A percentile compares a stretch with the other conserved stretches of the same genome.
Conservation (phyloP, 331 rosid genomes). For the Cydonia oblonga region DNA sequence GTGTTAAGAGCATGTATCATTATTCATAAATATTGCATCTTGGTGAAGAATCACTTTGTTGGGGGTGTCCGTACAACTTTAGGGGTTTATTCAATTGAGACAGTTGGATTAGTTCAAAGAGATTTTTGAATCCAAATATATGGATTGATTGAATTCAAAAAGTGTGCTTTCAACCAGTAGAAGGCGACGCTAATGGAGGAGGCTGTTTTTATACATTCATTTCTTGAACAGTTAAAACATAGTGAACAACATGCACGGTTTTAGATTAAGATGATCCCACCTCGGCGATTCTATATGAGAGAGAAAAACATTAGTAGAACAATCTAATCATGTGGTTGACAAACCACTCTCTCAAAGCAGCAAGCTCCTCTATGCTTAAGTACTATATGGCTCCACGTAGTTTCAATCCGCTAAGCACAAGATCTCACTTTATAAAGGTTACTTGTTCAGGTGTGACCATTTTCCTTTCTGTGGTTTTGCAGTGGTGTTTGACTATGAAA, state of each 20-base stretch:
- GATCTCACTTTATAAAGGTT: slow-evolving; percentile 1
- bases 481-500: slow-evolving; percentile 53
- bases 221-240: background rate
- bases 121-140: too few species aligned
- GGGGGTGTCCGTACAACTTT: slow-evolving; percentile 8
- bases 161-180: background rate
- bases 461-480: slow-evolving; percentile 24
- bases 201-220: background rate
- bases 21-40: background rate
- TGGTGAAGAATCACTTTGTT: background rate
- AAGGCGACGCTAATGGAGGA: background rate
- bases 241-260: background rate
- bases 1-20: too few species aligned
- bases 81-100: background rate
- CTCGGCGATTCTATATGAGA: background rate
- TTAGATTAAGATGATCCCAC: background rate
- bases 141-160: too few species aligned
- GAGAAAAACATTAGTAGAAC: too few species aligned
- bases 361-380: too few species aligned
- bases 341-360: too few species aligned
- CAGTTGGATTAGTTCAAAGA: background rate
- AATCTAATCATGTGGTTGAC: too few species aligned
- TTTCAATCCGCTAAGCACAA: too few species aligned
- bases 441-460: background rate
- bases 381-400: too few species aligned